Base-by-base conservation (phyloP, 192 early-diverging fungal genomes). In the Helicostylum pulchrum region DNA sequence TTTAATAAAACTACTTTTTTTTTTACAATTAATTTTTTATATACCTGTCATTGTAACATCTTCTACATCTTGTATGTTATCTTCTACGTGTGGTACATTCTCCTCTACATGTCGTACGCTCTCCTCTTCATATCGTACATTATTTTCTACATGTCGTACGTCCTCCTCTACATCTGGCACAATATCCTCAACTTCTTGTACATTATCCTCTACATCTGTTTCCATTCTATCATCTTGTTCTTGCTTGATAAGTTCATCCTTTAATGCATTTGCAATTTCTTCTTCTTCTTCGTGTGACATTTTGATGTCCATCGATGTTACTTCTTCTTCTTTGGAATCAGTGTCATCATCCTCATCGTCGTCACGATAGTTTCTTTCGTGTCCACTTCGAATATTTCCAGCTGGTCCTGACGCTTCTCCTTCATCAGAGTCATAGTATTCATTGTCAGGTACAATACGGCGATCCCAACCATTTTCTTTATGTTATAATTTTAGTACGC, bases 391-490 rank as follows among this genome's bases (percentile, higher is more conserved):
- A 45, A 36, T 60, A 31, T 59, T 57, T 1, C 19, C 42, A n/a
- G 19, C 31, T 20, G 47, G 30, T 7, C 59, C 64, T 48, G 71
- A 56, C 21, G 54, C 57, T 54, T 76, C 74, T 31, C 74, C 74
- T 56, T 92, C 90, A 23, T 92, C 90, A 9, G 87, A 89, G 62
- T 93, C 92, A 9, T 86, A 91, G 9, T 85, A 77, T 72, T 91
- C 89, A 49, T 78, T 86, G n/a, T 88, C 85, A 21, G 85, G 89
- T 17, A 86, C 78, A 36, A 88, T 75, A 30, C 83, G 84, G 31
- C 73, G 61, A 74, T 93, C 89, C 31, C 75, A 73, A 67, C 84
- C 71, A 12, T 77, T 72, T 65, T 85, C 86, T 92, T n/a, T 49
- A 30, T 12, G 4, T 15, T 4, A 31, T 12, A 12, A 45, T 19